Percentiles rank a stretch among this genome's conserved stretches.
Evolutionary conservation across 148 eudicot genomes (phyloP).

Genomic region (Euryodendron excelsum): DNA sequence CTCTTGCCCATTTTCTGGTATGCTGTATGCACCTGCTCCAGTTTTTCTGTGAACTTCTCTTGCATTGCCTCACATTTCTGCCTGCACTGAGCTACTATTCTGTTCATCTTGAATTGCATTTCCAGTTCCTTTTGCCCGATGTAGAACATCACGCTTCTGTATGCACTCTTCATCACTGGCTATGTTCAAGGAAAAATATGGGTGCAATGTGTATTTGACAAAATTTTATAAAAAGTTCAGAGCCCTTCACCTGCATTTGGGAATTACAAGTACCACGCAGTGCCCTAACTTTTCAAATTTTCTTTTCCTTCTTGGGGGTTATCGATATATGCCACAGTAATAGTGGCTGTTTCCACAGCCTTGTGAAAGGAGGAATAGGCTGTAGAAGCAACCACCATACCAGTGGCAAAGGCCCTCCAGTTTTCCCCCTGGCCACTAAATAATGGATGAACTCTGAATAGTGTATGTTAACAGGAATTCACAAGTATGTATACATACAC

Average conservation of each 20-base stretch:
- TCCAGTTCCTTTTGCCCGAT: slow-evolving; percentile 87
- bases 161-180: slow-evolving; percentile 88
- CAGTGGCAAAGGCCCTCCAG: neutral
- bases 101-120: slow-evolving; percentile 92
- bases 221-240: neutral
- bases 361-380: neutral
- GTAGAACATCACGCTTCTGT: slow-evolving; percentile 83
- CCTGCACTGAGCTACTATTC: slow-evolving; percentile 64
- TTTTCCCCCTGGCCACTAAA: neutral
- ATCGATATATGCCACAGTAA: neutral
- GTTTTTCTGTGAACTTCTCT: slow-evolving; percentile 71
- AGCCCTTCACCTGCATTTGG: neutral
- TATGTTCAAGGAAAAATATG: slow-evolving; percentile 42
- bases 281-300: neutral
- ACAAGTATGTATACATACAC: neutral
- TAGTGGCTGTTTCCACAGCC: neutral
- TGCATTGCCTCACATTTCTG: slow-evolving; percentile 85
- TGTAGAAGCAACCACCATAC: neutral
- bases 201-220: neutral
- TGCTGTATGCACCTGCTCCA: slow-evolving; percentile 78
- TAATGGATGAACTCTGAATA: neutral
- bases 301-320: neutral
- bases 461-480: neutral
- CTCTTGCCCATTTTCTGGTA: slow-evolving; percentile 89
- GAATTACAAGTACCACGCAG: neutral